phyloP scores from a whole-genome alignment of 2,329 filamentous ascomycete genomes.

The Trichoderma cornu-damae region DNA sequence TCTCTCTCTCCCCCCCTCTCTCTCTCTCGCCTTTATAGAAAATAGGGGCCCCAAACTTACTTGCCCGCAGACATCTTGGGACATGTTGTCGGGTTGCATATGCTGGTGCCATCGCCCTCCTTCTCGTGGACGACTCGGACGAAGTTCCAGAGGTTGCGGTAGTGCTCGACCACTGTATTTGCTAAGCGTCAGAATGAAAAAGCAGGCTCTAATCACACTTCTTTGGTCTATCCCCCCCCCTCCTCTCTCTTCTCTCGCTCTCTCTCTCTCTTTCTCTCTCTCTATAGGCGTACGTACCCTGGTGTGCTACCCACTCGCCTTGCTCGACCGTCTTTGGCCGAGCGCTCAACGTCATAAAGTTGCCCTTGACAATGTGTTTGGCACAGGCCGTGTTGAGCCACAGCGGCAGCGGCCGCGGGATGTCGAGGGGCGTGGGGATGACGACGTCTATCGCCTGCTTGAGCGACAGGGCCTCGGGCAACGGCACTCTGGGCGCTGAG shows the following conservation, averaged over 20 bases:
- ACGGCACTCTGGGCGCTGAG: slow-evolving; percentile 54
- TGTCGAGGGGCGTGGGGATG: slow-evolving; percentile 43
- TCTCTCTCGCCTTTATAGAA: no score
- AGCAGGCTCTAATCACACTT: neutral
- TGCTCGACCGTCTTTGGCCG: slow-evolving; percentile 90
- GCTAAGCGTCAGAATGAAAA: slow-evolving; percentile 10
- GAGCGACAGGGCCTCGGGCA: slow-evolving; percentile 59
- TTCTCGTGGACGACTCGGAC: slow-evolving; percentile 83
- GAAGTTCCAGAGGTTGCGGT: slow-evolving; percentile 83
- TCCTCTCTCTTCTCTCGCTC: neutral
- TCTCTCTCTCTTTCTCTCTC: neutral
- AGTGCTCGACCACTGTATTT: slow-evolving; percentile 78
- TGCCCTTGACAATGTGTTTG: slow-evolving; percentile 90
- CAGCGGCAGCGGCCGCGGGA: slow-evolving; percentile 43
- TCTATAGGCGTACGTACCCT: slow-evolving; percentile 53
- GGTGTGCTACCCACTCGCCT: slow-evolving; percentile 94
- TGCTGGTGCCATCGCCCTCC: slow-evolving; percentile 68
- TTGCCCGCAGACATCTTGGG: slow-evolving; percentile 89
- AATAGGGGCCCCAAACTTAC: slow-evolving; percentile 54
- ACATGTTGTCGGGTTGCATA: slow-evolving; percentile 81
- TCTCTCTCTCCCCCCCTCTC: no score
- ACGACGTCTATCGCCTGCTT: slow-evolving; percentile 65
- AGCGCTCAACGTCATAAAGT: slow-evolving; percentile 95
- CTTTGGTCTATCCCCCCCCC: neutral
- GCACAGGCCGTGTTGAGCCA: slow-evolving; percentile 73